Base-by-base conservation (phyloP, 352 stramenopile species). In the Phytophthora melonis region DNA sequence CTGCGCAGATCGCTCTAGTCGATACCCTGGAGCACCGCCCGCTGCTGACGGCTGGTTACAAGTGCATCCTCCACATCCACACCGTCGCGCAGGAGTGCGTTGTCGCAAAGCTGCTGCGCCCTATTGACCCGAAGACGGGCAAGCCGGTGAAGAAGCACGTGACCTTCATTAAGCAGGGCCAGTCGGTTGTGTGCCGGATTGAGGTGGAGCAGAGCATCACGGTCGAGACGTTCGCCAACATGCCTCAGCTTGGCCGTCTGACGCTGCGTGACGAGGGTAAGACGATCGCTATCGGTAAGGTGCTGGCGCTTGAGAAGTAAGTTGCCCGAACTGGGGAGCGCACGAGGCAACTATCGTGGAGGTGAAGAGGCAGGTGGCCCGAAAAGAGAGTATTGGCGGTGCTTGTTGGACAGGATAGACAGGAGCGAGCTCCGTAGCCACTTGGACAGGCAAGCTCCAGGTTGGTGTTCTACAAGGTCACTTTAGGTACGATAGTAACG, bases 211-310 rank as follows among this genome's bases (percentile, higher is more conserved):
- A 98, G 78, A 97, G 89, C 59, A 97, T 99, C 68, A 98, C 94
- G 72, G 81, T 99, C 50, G 98, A 99, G 70, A 97, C 90, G 7
- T 99, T 98, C 70, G 95, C 98, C 6, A 86, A 91, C 57, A 96
- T 98, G 81, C 93, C 93, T 39, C 98, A 99, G 75, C 86, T 99
- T 10, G 98, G 98, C 43, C 88, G 98, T 66, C 98, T 99, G 74
- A 99, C 97, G 49, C 86, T 99, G 43, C 92, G 98, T 81, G 98
- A 99, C 61, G 98, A 99, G 82, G 98, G 98, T 74, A 99, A 99
- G 87, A 99, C 98, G 30, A 99, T 99, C 68, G 98, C 94, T 32
- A 99, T 99, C 78, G 98, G 98, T 21, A 99, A 99, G 77, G 94
- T 99, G 56, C 82, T 98, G 61, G 97, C 98, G 74, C 88, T 99